Base-by-base conservation (phyloP, 2,329 filamentous ascomycete species). In the Scopulariopsis brevicaulis region DNA sequence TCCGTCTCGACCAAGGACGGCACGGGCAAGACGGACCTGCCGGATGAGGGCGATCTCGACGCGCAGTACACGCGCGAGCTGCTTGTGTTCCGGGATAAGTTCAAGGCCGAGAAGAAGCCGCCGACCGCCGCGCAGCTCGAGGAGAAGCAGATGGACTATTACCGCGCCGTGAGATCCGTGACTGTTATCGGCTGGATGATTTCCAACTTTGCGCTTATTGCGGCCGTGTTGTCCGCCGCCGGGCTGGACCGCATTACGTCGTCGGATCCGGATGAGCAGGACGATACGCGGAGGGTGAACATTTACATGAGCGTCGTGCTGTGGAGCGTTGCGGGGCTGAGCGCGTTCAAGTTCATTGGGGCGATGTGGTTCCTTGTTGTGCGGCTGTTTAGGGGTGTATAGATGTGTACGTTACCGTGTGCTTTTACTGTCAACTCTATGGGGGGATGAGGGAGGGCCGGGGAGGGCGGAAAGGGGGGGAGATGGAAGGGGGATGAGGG, bases 161-260 rank as follows among this genome's bases (percentile, higher is more conserved):
- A 99, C 80, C 91, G 92, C 66, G 94, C 92, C 63, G 96, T 99
- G 70, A 84, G 94, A 62, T 95, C 89, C 22, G 84, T 90, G 32
- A 92, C 96, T 64, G 94, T 99, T 34, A 77, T 97, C 55, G 84
- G 88, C 63, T 99, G 94, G 94, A 96, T 99, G 80, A 90, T 97
- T 66, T 91, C 86, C 68, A 99, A 99, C 72, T 89, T 99, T 70
- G 91, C 84, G 0, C 83, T 99, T 6, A 85, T 84, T 0, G 93
- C 93, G 0, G 79, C 95, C 1, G 93, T 99, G 8, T 77, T 99
- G 63, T 92, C 88, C 67, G 86, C 89, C 1, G 93, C 88, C 25
- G 93, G 94, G 2, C 71, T 96, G 62, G 85, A 95, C 64, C 80
- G 80, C 60, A 80, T 92, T 55, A 75, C 74, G 35, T 70, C 77